A percentile compares a stretch with the other conserved stretches of the same genome.
Evolutionary conservation across 1,139 yeast species (phyloP).

Genomic region (Magnusiomyces ingens): DNA sequence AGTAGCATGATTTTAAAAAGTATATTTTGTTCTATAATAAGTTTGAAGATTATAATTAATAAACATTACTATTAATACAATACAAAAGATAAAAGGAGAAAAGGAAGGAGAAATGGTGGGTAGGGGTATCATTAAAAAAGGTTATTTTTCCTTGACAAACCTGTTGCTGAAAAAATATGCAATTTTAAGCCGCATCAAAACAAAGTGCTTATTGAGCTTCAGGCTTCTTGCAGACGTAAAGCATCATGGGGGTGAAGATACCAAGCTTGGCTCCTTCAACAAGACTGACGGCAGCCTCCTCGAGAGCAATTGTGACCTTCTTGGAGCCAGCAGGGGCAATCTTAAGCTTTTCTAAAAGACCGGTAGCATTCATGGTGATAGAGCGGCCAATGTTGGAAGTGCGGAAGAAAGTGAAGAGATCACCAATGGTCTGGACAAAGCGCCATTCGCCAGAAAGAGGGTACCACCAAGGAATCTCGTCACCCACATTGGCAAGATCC

Average conservation of each 20-base stretch:
- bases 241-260: slow-evolving; percentile 94
- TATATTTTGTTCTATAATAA: no score
- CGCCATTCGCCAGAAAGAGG: slow-evolving; percentile 93
- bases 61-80: not conserved
- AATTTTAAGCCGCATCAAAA: no score
- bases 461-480: slow-evolving; percentile 95
- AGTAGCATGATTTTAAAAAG: not conserved
- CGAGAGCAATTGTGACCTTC: slow-evolving; percentile 86
- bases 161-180: no score
- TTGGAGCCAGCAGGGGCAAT: slow-evolving; percentile 91
- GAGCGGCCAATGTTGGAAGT: slow-evolving; percentile 82
- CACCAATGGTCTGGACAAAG: slow-evolving; percentile 72
- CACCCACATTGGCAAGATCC: slow-evolving; percentile 79
- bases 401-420: slow-evolving; percentile 79
- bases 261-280: slow-evolving; percentile 88
- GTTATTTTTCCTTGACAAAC: not conserved
- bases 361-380: slow-evolving; percentile 74
- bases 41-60: no score
- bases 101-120: not conserved
- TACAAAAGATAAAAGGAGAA: not conserved
- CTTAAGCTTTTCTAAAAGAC: slow-evolving; percentile 73
- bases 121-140: not conserved
- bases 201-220: slow-evolving; percentile 10
- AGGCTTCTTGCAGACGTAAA: slow-evolving; percentile 82
- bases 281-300: slow-evolving; percentile 93